Base-by-base conservation (phyloP, 495 filamentous ascomycete genomes). In the Daldinia decipiens region DNA sequence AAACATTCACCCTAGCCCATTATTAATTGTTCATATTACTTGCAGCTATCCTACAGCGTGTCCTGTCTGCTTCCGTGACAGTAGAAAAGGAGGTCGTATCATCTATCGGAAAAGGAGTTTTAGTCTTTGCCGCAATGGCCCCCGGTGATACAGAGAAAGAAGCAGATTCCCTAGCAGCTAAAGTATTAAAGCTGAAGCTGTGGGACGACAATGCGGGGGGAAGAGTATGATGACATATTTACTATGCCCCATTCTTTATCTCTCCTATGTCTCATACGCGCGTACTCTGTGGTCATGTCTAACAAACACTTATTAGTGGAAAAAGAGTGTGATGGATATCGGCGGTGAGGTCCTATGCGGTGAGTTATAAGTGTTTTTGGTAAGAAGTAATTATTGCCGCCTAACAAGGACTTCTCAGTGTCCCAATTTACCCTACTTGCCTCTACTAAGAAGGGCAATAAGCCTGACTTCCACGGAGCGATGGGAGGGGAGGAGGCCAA, bases 391-490 rank as follows among this genome's bases (percentile, higher is more conserved):
- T 32, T 29, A 5, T 36, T 54, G 19, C 39, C 51, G 3, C 26
- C 50, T 74, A 24, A 59, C 38, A 65, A 43, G 15, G 7, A 13
- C 26, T 31, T 58, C 24, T 50, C 76, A 94, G 96, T 99, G n/a
- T 98, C 96, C 8, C 96, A 99, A 79, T 99, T 99, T 75, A 99
- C 96, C 11, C 88, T 99, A 34, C 89, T 95, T 43, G 96, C 92
- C 58, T 90, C 90, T 51, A 93, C 93, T 36, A 97, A 94, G 78
- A 98, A 98, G 79, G 95, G 95, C 67, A 92, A 87, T 74, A 97
- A 97, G 79, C 96, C 96, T 13, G 92, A 96, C 77, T 99, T 99
- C 72, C 96, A 97, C 77, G 91, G 91, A 21, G 95, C 96, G 13
- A 88, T 94, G 67, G 87, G 87, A 36, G 88, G 89, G 24, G 86